A percentile compares a stretch with the other conserved stretches of the same genome.
phyloP scores from a whole-genome alignment of 352 stramenopile species.

The Globisporangium echinulatum region DNA sequence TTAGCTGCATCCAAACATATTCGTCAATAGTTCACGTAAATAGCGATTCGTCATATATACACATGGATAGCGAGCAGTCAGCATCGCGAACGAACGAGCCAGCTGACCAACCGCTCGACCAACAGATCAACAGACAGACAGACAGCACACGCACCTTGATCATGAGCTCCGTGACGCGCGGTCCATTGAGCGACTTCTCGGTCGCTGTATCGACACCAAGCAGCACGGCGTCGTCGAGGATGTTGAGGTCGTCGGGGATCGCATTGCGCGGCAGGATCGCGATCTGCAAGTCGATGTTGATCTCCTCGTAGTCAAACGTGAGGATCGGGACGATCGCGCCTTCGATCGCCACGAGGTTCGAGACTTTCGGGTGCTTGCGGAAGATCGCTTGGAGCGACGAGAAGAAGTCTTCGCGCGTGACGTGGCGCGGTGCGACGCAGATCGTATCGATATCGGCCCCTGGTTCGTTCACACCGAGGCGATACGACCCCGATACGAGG shows the following conservation, averaged over 20 bases:
- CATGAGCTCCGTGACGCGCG: slow-evolving; percentile 88
- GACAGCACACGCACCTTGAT: slow-evolving; percentile 50
- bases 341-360: slow-evolving; percentile 78
- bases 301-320: slow-evolving; percentile 98
- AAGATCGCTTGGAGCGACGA: slow-evolving; percentile 90
- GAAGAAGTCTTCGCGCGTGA: slow-evolving; percentile 97
- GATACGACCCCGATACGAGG: slow-evolving; percentile 90
- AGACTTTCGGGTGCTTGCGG: slow-evolving; percentile 90
- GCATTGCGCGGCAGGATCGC: slow-evolving; percentile 89
- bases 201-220: slow-evolving; percentile 80
- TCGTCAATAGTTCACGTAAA: not conserved
- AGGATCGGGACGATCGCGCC: slow-evolving; percentile 95
- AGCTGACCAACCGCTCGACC: too few species aligned
- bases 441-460: slow-evolving; percentile 98
- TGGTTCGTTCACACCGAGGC: slow-evolving; percentile 95
- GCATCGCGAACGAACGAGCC: too few species aligned
- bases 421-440: slow-evolving; percentile 93
- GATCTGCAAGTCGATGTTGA: slow-evolving; percentile 99
- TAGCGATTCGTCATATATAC: not conserved
- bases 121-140: too few species aligned
- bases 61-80: not conserved
- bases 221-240: slow-evolving; percentile 88
- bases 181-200: slow-evolving; percentile 88
- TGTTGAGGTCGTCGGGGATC: slow-evolving; percentile 88
- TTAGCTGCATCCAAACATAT: slow-evolving; percentile 28